Evolutionary conservation across 805 yeast genomes (phyloP), one percentile per base, ranked within the genome.

Genomic region (Saccharomycopsis sp.): DNA sequence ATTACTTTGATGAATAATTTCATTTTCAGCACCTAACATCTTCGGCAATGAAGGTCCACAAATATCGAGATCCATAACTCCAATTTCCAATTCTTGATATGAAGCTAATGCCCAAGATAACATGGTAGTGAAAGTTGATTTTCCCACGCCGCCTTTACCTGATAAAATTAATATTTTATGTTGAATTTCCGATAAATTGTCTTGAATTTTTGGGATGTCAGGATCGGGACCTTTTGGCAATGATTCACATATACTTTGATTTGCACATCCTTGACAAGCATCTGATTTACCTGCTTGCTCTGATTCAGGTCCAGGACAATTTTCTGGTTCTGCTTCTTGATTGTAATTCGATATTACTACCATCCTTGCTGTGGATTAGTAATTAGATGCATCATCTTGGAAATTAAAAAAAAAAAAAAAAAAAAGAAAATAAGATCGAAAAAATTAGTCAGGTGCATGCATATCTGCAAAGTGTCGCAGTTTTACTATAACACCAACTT

Each of bases 281-380:
- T 86, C 96, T 2, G 86, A 89, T 55, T 83, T 78, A 5, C 99
- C 99, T 2, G 99, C 98, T 43, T 66, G 64, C 54, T 88, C 97
- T 2, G 95, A 82, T 59, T 90, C 96, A 1, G 97, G 95, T 1
- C 98, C 99, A 0, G 98, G 98, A 66, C 99, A 93, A 62, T 93
- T 97, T 59, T 88, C 97, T 1, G 98, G 97, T 57, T 83, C 94
- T 0, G 93, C 88, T 0, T 80, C 85, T 19, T 36, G 35, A 20
- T 36, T 43, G 20, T 37, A 43, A 14, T 34, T 36, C n/a, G 38
- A 20, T 14, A 17, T 13, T 19, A 34, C 38, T 17, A 34, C 38
- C 38, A 34, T 29, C n/a, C 22, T 16, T 35, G 14, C 8, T 19
- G 8, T 32, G 36, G 8, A 16, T 32, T 8, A 8, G 36, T 17